Base-by-base conservation (phyloP, 768 basidiomycete species). In the Boletus sensibilis region DNA sequence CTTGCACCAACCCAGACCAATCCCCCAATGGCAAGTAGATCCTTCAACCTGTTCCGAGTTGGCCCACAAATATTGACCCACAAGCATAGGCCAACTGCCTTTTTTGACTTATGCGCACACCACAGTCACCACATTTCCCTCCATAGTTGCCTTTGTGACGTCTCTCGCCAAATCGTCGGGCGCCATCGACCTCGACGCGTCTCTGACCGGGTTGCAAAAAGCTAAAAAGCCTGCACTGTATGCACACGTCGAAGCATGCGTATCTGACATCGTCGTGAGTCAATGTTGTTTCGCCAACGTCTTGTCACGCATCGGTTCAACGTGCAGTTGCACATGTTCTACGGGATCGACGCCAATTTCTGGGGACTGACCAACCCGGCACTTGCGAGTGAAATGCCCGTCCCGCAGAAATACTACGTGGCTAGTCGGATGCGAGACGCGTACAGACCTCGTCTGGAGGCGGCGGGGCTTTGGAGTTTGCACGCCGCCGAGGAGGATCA, bases 331-430 rank as follows among this genome's bases (percentile, higher is more conserved):
- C 79, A 88, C 64, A 77, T 78, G 58, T 74, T 88, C 33, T 92
- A 84, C 64, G 82, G 86, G 12, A 73, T 81, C 35, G 72, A 79
- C 16, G 75, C 74, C 34, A 93, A 93, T 60, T 92, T 87, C 79
- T 71, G 64, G 54, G 72, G 74, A 11, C 61, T 89, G 53, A 87
- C 80, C 12, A 78, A 79, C 35, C 81, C 79, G 4, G 71, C 77
- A 0, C 71, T 92, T 39, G 81, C 79, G 1, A 78, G 79, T 7
- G 68, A 84, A 61, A 82, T 88, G 52, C 79, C 83, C 14, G 52
- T 87, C 3, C 90, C 89, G 1, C 87, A 88, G 63, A 79, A 83
- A 10, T 92, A 90, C 66, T 93, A 87, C 64, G 81, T 89, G 8
- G 86, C 90, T 0, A 64, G 68, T 6, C 80, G 89, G 18, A 78